Percentiles rank a stretch among this genome's conserved stretches.
phyloP scores from a whole-genome alignment of 352 stramenopile genomes.

The Globisporangium radiosum region DNA sequence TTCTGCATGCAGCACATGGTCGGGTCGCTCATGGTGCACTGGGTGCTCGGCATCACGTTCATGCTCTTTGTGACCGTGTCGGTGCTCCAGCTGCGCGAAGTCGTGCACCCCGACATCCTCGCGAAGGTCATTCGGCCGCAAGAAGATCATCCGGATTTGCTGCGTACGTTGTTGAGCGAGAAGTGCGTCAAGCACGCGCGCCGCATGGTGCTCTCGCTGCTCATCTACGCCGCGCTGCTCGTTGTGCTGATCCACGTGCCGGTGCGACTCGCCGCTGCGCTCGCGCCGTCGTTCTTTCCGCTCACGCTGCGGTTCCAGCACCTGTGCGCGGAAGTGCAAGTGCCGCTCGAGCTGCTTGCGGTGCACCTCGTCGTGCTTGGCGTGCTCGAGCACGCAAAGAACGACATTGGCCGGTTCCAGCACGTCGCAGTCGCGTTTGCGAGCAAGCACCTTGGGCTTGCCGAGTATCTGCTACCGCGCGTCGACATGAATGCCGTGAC shows the following conservation, averaged over 20 bases:
- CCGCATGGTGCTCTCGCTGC: slow-evolving; percentile 90
- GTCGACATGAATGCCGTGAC: slow-evolving; percentile 16
- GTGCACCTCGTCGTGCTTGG: slow-evolving; percentile 94
- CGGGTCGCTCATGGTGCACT: slow-evolving; percentile 92
- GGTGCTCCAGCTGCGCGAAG: slow-evolving; percentile 92
- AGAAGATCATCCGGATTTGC: slow-evolving; percentile 95
- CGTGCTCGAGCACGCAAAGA: slow-evolving; percentile 90
- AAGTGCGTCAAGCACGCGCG: slow-evolving; percentile 89
- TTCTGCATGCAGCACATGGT: slow-evolving; percentile 88
- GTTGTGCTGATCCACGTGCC: slow-evolving; percentile 86
- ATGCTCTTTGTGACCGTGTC: slow-evolving; percentile 98
- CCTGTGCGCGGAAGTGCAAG: slow-evolving; percentile 91
- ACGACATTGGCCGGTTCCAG: slow-evolving; percentile 76
- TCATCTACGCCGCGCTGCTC: slow-evolving; percentile 89
- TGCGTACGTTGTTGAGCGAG: slow-evolving; percentile 94
- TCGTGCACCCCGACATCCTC: slow-evolving; percentile 91
- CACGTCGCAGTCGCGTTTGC: slow-evolving; percentile 54
- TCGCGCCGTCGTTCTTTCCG: slow-evolving; percentile 60
- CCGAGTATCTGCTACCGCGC: slow-evolving; percentile 64
- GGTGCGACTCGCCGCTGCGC: slow-evolving; percentile 45
- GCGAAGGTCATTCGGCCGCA: slow-evolving; percentile 88
- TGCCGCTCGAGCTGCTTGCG: slow-evolving; percentile 93
- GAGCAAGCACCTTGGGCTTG: slow-evolving; percentile 54
- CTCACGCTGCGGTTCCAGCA: slow-evolving; percentile 89
- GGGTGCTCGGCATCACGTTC: slow-evolving; percentile 96